These are phyloP conservation scores for Boletus rubescentipes DNA, from an alignment of 768 basidiomycete species.

Conservation along the genomic window DNA sequence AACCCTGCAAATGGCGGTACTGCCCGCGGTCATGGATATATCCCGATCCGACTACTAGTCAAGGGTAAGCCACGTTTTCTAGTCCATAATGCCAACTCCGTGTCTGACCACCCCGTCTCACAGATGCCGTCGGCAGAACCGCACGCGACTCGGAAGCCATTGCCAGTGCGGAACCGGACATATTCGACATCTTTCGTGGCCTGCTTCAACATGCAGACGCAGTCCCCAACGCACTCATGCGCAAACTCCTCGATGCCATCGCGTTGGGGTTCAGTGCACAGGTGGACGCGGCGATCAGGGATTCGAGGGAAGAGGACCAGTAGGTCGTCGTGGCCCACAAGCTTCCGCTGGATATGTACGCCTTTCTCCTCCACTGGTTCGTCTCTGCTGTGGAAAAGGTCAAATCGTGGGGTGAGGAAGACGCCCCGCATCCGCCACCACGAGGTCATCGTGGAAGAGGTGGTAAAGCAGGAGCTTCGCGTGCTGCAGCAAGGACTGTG, in stretches of 20 bases:
- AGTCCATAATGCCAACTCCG: background rate
- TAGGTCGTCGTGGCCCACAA: conserved; percentile 64
- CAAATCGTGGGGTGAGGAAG: conserved; percentile 50
- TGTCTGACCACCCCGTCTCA: conserved; percentile 12
- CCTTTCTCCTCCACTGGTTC: conserved; percentile 92
- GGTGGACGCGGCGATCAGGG: conserved; percentile 67
- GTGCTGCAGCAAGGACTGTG: conserved; percentile 43
- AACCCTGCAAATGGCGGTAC: too few relatives aligned
- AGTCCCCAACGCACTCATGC: conserved; percentile 66
- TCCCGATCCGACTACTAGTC: too few relatives aligned
- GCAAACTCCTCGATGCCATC: conserved; percentile 85
- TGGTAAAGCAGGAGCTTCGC: conserved; percentile 46
- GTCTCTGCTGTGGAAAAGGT: conserved; percentile 78
- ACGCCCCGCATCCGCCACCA: conserved; percentile 43
- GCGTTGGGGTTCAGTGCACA: conserved; percentile 71
- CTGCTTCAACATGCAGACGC: conserved; percentile 72
- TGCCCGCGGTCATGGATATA: too few relatives aligned
- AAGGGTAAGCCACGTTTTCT: too few relatives aligned
- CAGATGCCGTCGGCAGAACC: conserved; percentile 80
- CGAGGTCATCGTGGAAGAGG: conserved; percentile 60
- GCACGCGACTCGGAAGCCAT: conserved; percentile 77
- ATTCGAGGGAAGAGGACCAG: conserved; percentile 69
- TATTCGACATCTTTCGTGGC: conserved; percentile 81
- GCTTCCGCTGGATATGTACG: conserved; percentile 82
- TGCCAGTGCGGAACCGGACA: conserved; percentile 53